Base-by-base conservation (phyloP, 1,284 basidiomycete species). In the Cutaneotrichosporon cyanovorans region DNA sequence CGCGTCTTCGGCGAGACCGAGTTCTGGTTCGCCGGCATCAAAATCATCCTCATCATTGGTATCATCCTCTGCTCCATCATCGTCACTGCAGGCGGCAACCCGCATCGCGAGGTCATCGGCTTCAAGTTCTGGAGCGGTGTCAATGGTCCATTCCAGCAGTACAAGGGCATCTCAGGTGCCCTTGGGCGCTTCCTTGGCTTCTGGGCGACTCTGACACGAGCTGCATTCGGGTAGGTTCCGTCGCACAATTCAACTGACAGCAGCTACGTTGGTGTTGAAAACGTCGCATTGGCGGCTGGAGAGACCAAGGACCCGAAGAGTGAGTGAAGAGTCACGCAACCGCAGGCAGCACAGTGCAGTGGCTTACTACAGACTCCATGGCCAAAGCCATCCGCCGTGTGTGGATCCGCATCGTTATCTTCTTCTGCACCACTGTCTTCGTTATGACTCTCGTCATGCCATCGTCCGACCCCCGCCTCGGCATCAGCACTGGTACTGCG, bases 381-480 rank as follows among this genome's bases (percentile, higher is more conserved):
- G 76, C 81, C 39, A 84, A 81, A 62, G 86, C 87, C 2, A 82
- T 84, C 68, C 76, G 77, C 51, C 76, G 83, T 36, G 85, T 90
- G 19, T 85, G 83, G 68, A 74, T 82, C 55, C 81, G 84, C 61
- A 86, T 92, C 57, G 75, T 74, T 32, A 54, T 78, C 52, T 77
- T 91, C 68, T 91, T 89, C 73, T 80, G 86, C 55, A 72, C 69
- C 48, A 72, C 72, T 36, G 64, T 68, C 37, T 69, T 78, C 42
- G 71, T 87, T 51, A 84, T 90, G 51, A 86, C 86, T 36, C 72
- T 89, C 22, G 77, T 89, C 49, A 84, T 87, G 8, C 81, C 85
- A 2, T 85, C 79, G 30, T 80, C 78, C 60, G 75, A 83, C 51
- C 60, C 69, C 0, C 65, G 76, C 21, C 78, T 90, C 25, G 69